Evolutionary conservation across 768 basidiomycete genomes (phyloP).

Genomic region (Clathrus columnatus): DNA sequence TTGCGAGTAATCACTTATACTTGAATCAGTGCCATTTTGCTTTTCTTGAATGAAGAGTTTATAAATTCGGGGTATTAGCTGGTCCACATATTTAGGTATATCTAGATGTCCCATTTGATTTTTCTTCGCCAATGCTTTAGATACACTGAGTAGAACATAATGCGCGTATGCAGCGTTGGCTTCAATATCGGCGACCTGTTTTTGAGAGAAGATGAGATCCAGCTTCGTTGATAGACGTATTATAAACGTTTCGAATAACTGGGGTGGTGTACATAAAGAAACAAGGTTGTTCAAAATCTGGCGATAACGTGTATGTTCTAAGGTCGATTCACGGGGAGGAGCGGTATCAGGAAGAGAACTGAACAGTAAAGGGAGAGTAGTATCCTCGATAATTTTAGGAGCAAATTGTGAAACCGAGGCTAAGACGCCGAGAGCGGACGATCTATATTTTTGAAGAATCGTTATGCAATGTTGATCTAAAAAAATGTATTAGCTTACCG

Average conservation of each 20-base stretch:
- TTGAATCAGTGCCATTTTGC: constrained; percentile 14
- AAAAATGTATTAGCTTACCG: constrained; percentile 33
- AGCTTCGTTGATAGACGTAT: constrained; percentile 71
- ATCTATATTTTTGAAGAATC: constrained; percentile 29
- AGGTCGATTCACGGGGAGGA: constrained; percentile 42
- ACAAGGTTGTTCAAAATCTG: constrained; percentile 59
- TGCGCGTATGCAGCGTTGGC: constrained; percentile 77
- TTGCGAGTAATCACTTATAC: constrained; percentile 35
- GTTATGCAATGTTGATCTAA: background rate
- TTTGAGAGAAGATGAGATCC: constrained; percentile 48
- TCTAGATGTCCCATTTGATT: constrained; percentile 49
- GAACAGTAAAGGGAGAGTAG: constrained; percentile 78
- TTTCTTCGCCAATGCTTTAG: constrained; percentile 50
- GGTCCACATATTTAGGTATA: constrained; percentile 71
- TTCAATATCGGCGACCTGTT: constrained; percentile 38
- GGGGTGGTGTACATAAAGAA: constrained; percentile 60
- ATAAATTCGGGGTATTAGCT: constrained; percentile 62
- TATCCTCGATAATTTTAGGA: constrained; percentile 57
- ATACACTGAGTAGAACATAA: constrained; percentile 65
- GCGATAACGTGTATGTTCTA: constrained; percentile 57
- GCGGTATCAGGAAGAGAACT: constrained; percentile 59
- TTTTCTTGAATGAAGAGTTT: constrained; percentile 47
- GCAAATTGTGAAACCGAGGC: constrained; percentile 48
- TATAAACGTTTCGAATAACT: constrained; percentile 79
- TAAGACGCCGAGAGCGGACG: constrained; percentile 53